Percentiles rank a stretch among this genome's conserved stretches.
Conservation (phyloP, 202 grass and related monocot genomes). For the Saccharum hybrid region DNA sequence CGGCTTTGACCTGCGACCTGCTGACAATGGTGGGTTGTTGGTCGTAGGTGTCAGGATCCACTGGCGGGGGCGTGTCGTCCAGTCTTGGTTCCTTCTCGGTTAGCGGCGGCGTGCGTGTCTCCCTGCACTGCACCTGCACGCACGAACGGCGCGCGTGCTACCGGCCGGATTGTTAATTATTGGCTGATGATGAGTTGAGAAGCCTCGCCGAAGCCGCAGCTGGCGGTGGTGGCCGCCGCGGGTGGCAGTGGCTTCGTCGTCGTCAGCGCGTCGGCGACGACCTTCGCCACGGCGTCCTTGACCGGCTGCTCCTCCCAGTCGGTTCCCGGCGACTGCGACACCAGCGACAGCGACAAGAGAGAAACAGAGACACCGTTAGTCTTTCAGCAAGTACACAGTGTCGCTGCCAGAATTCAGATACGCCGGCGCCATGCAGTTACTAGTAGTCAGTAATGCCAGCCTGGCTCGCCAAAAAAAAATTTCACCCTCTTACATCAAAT, state of each 20-base stretch:
- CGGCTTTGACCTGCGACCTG: too few relatives aligned
- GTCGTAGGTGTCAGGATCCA: too few relatives aligned
- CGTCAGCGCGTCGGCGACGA: constrained; percentile 28
- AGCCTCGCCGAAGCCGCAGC: background rate
- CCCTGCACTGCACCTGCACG: too few relatives aligned
- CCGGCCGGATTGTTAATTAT: background rate
- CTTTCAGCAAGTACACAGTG: background rate
- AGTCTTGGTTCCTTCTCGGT: background rate
- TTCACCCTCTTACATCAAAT: too few relatives aligned
- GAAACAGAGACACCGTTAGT: background rate
- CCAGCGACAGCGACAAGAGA: background rate
- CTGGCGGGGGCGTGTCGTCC: too few relatives aligned
- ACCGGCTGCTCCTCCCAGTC: constrained; percentile 53
- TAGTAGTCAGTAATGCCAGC: too few relatives aligned
- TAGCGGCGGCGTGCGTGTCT: background rate
- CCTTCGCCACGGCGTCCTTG: constrained; percentile 56
- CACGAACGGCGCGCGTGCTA: background rate
- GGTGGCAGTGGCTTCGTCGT: background rate
- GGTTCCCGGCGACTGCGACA: constrained; percentile 28
- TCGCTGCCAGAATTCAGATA: too few relatives aligned
- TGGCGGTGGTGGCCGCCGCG: background rate
- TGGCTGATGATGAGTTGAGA: background rate
- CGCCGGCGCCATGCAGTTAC: too few relatives aligned
- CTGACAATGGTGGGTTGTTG: too few relatives aligned
- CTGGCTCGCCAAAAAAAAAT: too few relatives aligned